Conservation (phyloP, 164 flowering plant species). For the Buxus sempervirens region DNA sequence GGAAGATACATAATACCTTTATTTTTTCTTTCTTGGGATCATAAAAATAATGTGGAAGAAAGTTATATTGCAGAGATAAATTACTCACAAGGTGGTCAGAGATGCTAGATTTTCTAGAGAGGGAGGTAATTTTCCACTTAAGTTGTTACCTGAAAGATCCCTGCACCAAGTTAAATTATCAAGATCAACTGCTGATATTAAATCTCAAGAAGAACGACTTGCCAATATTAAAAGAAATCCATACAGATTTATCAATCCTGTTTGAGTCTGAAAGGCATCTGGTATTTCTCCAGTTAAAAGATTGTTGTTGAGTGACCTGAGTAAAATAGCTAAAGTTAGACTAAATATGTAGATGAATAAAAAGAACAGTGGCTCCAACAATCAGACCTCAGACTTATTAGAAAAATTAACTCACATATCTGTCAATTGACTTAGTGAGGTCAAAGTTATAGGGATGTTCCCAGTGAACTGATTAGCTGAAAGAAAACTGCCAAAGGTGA, state of each 20-base stretch:
- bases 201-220: neutral
- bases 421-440: constrained; percentile 42
- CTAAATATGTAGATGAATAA: neutral
- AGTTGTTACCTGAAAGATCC: constrained; percentile 73
- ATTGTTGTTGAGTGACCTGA: constrained; percentile 74
- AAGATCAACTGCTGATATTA: constrained; percentile 8
- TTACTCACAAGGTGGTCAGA: constrained; percentile 68
- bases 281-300: constrained; percentile 68
- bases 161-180: constrained; percentile 41
- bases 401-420: constrained; percentile 49
- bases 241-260: constrained; percentile 65
- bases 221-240: constrained; percentile 14
- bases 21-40: no score
- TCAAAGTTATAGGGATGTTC: constrained; percentile 72
- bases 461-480: constrained; percentile 82
- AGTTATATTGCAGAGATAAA: no score
- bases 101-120: constrained; percentile 47
- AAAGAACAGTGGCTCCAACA: neutral
- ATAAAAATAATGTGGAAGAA: no score
- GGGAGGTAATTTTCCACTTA: constrained; percentile 73
- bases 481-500: constrained; percentile 71
- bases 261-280: constrained; percentile 53
- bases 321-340: constrained; percentile 10
- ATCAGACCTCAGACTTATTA: neutral
- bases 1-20: no score